Evolutionary conservation across 2,329 filamentous ascomycete genomes (phyloP), one percentile per base, ranked within the genome.

Genomic region (Zarea fungicola): DNA sequence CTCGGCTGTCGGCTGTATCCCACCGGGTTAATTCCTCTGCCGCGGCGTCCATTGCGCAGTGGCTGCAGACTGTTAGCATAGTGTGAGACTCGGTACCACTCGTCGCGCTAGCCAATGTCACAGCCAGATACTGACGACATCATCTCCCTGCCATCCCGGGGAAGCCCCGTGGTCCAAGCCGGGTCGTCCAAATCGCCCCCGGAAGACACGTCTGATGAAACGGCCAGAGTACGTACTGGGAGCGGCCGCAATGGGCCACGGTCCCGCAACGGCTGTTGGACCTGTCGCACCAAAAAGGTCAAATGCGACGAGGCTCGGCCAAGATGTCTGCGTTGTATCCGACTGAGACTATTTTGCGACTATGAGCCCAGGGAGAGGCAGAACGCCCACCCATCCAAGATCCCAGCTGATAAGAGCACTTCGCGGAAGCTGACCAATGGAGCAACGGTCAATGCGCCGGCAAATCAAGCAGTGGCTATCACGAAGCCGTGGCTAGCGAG

Each of bases 291-390:
- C 5, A 64, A 63, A 45, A 64, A 64, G 49, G 61, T 63, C 28
- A 65, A 64, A 28, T 65, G 62, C 41, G 63, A 65, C 41, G 62
- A 65, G 47, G 51, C 44, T 41, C 51, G 55, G 13, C 62, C 62
- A 1, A 55, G 56, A 19, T 65, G 61, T 39, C 47, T 54, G 28
- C 57, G 61, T 25, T 64, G 62, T 47, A 48, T 55, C 2, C 58
- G 62, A 11, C 46, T 65, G 34, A 51, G 54, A 44, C 56, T 58
- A 3, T 49, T 59, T 11, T 65, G 62, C 52, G 62, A 64, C 35
- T 64, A 64, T 46, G 52, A 49, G 23, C 60, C 62, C 5, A 53
- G 57, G 13, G 50, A 40, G 10, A 34, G 35, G 16, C 41, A n/a
- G n/a, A n/a, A n/a, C n/a, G n/a, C n/a, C n/a, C n/a, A n/a, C n/a